phyloP scores from a whole-genome alignment of 495 filamentous ascomycete species.

The Talaromyces ruber region DNA sequence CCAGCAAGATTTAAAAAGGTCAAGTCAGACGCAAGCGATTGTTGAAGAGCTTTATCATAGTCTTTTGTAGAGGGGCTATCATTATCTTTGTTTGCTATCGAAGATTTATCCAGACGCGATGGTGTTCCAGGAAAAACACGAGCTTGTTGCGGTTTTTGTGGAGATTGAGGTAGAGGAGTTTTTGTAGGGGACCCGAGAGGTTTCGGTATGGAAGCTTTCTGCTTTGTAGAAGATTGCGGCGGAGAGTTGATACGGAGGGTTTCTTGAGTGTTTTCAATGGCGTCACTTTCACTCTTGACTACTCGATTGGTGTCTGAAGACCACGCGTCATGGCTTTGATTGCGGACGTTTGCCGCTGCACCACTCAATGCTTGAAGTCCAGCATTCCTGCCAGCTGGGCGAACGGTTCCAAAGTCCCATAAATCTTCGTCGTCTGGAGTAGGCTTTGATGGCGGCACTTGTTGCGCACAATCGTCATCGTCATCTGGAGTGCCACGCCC shows the following conservation, averaged over 20 bases:
- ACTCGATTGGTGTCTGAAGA: not conserved
- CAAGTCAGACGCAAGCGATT: constrained; percentile 53
- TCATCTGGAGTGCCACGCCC: constrained; percentile 43
- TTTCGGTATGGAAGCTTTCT: constrained; percentile 8
- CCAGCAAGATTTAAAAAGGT: constrained; percentile 32
- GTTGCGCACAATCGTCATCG: constrained; percentile 45
- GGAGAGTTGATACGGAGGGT: constrained; percentile 15
- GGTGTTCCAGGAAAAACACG: constrained; percentile 36
- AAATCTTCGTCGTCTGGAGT: constrained; percentile 57
- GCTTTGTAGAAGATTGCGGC: constrained; percentile 11
- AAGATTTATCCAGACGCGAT: constrained; percentile 16
- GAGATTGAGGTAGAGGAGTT: constrained; percentile 49
- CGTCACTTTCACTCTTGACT: not conserved
- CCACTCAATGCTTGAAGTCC: constrained; percentile 65
- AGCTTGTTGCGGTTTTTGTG: constrained; percentile 24
- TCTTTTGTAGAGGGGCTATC: constrained; percentile 38
- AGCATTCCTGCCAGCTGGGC: constrained; percentile 52
- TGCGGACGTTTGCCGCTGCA: constrained; percentile 58
- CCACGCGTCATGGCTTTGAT: constrained; percentile 16
- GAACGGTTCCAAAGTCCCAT: constrained; percentile 94
- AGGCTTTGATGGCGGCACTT: constrained; percentile 12
- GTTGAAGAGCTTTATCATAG: constrained; percentile 51
- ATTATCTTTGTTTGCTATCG: constrained; percentile 17
- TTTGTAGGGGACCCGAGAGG: constrained; percentile 47
- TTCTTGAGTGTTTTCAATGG: constrained; percentile 7